Evolutionary conservation across 2,329 filamentous ascomycete genomes (phyloP).

Genomic region (Colletotrichum caudatum): DNA sequence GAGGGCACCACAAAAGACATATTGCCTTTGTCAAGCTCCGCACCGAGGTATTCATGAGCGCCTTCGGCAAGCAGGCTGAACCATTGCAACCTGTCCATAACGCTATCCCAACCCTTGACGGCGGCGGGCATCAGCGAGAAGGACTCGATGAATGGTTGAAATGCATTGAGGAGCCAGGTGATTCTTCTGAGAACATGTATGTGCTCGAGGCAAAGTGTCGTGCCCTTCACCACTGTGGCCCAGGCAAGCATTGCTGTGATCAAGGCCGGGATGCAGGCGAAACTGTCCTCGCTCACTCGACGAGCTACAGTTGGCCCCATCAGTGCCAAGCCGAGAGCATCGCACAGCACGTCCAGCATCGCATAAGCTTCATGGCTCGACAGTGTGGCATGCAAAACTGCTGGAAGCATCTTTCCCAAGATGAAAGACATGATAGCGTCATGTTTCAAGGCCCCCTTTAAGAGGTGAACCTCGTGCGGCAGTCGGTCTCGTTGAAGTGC

Average conservation of each 20-base stretch:
- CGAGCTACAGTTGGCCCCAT: conserved; percentile 51
- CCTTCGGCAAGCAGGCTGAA: conserved; percentile 29
- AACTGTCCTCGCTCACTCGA: conserved; percentile 52
- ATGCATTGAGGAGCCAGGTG: conserved; percentile 38
- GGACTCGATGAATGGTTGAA: conserved; percentile 42
- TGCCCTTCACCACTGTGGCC: conserved; percentile 32
- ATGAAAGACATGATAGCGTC: conserved; percentile 60
- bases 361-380: conserved; percentile 56
- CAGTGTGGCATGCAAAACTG: conserved; percentile 58
- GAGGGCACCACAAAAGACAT: conserved; percentile 3
- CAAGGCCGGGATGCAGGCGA: conserved; percentile 47
- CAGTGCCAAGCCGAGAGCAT: conserved; percentile 56
- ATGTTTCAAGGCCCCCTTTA: conserved; percentile 63
- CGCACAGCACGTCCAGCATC: conserved; percentile 63
- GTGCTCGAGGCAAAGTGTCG: conserved; percentile 41
- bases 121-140: conserved; percentile 32
- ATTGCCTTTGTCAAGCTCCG: conserved; percentile 10
- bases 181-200: conserved; percentile 45
- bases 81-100: conserved; percentile 17
- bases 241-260: conserved; percentile 45
- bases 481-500: conserved; percentile 63
- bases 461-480: conserved; percentile 58
- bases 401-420: conserved; percentile 65
- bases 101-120: conserved; percentile 23
- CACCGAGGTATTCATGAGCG: conserved; percentile 32